These are phyloP conservation scores for Penicillium sp. DNA, from an alignment of 2,329 filamentous ascomycete species.

Conservation along the genomic window DNA sequence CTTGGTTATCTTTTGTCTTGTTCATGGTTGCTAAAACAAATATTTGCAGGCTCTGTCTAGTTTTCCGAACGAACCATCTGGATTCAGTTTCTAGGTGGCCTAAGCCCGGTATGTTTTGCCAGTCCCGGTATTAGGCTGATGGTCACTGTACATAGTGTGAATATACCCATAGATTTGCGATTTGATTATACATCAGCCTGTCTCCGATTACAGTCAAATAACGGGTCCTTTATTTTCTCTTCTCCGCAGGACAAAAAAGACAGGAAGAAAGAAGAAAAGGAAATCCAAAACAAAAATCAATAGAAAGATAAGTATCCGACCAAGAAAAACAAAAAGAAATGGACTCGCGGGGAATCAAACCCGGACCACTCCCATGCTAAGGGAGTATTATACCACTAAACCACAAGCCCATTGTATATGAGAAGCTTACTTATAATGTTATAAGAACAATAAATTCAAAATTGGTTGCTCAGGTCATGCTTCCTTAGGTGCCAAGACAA, in stretches of 20 bases:
- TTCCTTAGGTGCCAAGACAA: too few species aligned
- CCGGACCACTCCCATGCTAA: slow-evolving; percentile 52
- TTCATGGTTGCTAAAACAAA: slow-evolving; percentile 5
- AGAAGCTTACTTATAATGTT: not conserved
- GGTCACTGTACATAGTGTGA: not conserved
- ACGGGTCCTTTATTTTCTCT: too few species aligned
- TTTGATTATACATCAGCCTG: not conserved
- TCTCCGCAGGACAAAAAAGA: too few species aligned
- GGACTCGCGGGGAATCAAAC: slow-evolving; percentile 53
- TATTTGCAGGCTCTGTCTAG: slow-evolving; percentile 34
- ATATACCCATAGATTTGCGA: not conserved
- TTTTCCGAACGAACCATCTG: slow-evolving; percentile 32
- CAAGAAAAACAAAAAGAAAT: slow-evolving; percentile 23
- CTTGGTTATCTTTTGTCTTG: not conserved
- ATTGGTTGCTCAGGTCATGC: too few species aligned
- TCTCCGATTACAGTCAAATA: not conserved
- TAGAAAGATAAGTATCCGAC: not conserved
- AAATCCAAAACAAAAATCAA: too few species aligned
- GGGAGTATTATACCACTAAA: slow-evolving; percentile 52
- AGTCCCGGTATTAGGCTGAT: not conserved
- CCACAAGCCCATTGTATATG: slow-evolving; percentile 36
- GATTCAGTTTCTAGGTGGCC: slow-evolving; percentile 8
- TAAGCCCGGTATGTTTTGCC: not conserved
- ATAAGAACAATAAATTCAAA: too few species aligned
- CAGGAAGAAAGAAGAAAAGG: too few species aligned